Conservation (phyloP, 768 basidiomycete species). For the Tricholoma hemisulphureum region DNA sequence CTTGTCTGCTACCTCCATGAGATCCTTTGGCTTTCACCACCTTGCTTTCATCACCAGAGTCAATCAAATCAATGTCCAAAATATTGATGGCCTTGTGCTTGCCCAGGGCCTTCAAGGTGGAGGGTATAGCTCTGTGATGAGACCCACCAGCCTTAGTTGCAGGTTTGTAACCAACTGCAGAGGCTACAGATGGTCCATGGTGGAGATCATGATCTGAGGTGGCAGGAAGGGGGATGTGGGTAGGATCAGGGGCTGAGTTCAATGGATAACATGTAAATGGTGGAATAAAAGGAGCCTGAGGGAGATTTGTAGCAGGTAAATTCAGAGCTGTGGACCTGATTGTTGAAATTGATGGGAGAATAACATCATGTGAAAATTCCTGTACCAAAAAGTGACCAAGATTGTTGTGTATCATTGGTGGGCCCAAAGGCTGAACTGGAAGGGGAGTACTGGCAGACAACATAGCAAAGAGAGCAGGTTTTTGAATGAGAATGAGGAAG, state of each 20-base stretch:
- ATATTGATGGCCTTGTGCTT: background rate
- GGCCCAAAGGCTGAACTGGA: background rate
- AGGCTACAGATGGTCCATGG: background rate
- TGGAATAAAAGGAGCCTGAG: background rate
- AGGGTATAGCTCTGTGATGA: background rate
- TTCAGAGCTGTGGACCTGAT: background rate
- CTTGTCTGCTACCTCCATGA: background rate
- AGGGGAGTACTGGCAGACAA: background rate
- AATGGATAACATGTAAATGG: background rate
- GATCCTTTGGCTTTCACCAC: background rate
- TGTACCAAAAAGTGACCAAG: background rate
- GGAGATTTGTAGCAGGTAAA: background rate
- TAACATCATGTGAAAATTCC: background rate
- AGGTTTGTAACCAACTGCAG: background rate
- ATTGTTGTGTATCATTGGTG: background rate
- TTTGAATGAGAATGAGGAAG: background rate
- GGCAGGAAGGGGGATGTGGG: background rate
- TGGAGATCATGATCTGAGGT: background rate
- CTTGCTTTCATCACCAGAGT: background rate
- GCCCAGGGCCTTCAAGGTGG: background rate
- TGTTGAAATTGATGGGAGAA: background rate
- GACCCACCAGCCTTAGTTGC: background rate
- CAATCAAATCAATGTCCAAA: background rate
- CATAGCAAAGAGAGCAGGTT: background rate
- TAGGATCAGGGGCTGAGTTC: background rate